Conservation (phyloP, 805 yeast species). For the Nakazawaea ernobii region DNA sequence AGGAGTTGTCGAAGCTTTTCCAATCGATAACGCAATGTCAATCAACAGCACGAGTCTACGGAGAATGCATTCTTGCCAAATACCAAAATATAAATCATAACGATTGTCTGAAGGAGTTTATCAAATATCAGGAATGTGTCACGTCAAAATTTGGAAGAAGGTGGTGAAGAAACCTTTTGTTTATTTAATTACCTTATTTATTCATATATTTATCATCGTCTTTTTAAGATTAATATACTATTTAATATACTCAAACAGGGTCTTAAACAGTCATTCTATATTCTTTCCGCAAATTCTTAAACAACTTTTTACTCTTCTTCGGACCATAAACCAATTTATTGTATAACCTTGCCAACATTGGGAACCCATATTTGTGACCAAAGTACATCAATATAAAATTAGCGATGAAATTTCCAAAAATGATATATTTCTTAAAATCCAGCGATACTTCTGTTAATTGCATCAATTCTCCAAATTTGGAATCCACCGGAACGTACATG, state of each 20-base stretch:
- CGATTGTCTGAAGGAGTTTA: slow-evolving; percentile 48
- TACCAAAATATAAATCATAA: slow-evolving; percentile 47
- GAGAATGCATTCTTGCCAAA: slow-evolving; percentile 45
- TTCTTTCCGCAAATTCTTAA: slow-evolving; percentile 30
- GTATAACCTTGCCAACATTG: slow-evolving; percentile 31
- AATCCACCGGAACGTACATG: slow-evolving; percentile 47
- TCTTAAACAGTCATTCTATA: slow-evolving; percentile 13
- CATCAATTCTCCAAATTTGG: slow-evolving; percentile 61
- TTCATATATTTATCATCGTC: background rate
- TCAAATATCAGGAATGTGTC: slow-evolving; percentile 45
- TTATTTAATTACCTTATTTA: background rate
- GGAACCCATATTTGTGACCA: slow-evolving; percentile 41
- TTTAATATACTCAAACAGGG: no score
- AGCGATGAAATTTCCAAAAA: slow-evolving; percentile 31
- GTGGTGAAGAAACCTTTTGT: slow-evolving; percentile 15
- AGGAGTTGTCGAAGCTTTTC: slow-evolving; percentile 6
- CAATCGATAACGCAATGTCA: slow-evolving; percentile 4
- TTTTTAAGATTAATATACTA: no score
- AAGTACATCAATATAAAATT: slow-evolving; percentile 45
- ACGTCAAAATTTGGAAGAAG: slow-evolving; percentile 26
- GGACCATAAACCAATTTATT: slow-evolving; percentile 28
- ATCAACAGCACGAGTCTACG: slow-evolving; percentile 32
- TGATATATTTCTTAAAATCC: slow-evolving; percentile 46
- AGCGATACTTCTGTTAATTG: slow-evolving; percentile 62
- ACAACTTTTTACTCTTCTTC: slow-evolving; percentile 25